A percentile compares a stretch with the other conserved stretches of the same genome.
These are phyloP conservation scores for Coffea eugenioides DNA, from an alignment of 257 asterid genomes.

Conservation along the genomic window DNA sequence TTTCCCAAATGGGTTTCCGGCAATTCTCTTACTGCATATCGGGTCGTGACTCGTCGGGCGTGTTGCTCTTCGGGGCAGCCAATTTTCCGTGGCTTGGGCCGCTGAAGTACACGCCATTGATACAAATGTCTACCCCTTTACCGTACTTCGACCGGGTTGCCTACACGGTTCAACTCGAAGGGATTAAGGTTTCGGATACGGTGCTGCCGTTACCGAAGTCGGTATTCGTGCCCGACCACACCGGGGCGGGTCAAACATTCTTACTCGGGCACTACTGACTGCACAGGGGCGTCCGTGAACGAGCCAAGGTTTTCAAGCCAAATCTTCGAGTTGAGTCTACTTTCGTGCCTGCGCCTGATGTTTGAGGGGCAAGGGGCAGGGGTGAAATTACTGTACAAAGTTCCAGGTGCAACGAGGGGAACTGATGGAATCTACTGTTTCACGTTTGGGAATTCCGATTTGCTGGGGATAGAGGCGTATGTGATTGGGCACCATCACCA, in stretches of 20 bases:
- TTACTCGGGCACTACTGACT: no score
- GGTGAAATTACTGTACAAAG: conserved; percentile 61
- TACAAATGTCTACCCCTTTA: conserved; percentile 47
- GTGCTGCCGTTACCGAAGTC: conserved; percentile 52
- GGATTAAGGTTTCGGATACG: conserved; percentile 50
- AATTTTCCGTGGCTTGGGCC: conserved; percentile 48
- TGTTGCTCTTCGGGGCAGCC: conserved; percentile 57
- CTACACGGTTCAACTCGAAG: conserved; percentile 66
- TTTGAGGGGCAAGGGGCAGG: conserved; percentile 70
- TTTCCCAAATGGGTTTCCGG: conserved; percentile 56
- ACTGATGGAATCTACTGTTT: conserved; percentile 49
- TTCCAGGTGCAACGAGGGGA: conserved; percentile 52
- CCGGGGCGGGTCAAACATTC: conserved; percentile 85
- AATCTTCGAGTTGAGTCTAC: conserved; percentile 29
- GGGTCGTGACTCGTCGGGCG: conserved; percentile 60
- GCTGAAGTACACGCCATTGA: conserved; percentile 60
- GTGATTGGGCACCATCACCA: conserved; percentile 87
- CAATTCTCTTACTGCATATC: conserved; percentile 80
- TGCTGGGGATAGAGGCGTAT: conserved; percentile 71
- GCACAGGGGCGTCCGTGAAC: conserved; percentile 27
- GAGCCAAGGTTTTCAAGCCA: no score
- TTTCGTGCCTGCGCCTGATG: no score
- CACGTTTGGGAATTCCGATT: conserved; percentile 79
- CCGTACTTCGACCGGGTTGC: conserved; percentile 77
- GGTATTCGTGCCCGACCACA: conserved; percentile 58